Conservation (phyloP, 2,329 filamentous ascomycete species). For the Xylaria sp. region DNA sequence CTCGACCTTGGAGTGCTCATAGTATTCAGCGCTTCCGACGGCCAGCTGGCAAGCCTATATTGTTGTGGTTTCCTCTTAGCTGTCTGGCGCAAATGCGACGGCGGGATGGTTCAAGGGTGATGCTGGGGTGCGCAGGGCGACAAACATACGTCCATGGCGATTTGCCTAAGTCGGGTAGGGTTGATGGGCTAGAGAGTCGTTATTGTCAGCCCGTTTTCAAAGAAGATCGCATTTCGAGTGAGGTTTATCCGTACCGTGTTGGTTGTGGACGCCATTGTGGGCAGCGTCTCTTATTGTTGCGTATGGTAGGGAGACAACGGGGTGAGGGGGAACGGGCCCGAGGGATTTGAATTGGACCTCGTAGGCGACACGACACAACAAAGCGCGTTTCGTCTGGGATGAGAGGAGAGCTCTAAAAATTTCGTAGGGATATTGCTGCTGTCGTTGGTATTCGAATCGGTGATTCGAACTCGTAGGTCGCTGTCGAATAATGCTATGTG, state of each 20-base stretch:
- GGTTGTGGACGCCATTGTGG: conserved; percentile 45
- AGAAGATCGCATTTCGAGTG: background rate
- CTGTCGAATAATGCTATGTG: background rate
- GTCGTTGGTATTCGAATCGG: background rate
- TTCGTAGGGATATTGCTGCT: background rate
- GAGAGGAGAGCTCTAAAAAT: background rate
- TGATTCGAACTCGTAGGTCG: background rate
- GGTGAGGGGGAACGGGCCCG: conserved; percentile 19
- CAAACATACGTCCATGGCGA: conserved; percentile 79
- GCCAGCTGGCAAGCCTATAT: conserved; percentile 83
- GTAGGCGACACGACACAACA: background rate
- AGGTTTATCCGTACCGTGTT: conserved; percentile 43
- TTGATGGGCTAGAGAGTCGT: conserved; percentile 73
- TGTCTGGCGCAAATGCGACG: conserved; percentile 15
- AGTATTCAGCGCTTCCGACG: conserved; percentile 78
- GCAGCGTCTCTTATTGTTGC: conserved; percentile 14
- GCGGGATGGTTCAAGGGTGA: background rate
- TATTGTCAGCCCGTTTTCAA: conserved; percentile 23
- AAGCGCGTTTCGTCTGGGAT: background rate
- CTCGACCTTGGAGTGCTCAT: conserved; percentile 87
- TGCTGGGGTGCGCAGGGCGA: conserved; percentile 23
- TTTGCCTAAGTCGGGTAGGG: conserved; percentile 82
- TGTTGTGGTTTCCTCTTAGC: conserved; percentile 36
- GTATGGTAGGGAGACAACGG: background rate
- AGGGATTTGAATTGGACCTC: conserved; percentile 8